Percentiles rank a stretch among this genome's conserved stretches.
Evolutionary conservation across 495 filamentous ascomycete species (phyloP).

Genomic region (Neurospora tetrasperma): DNA sequence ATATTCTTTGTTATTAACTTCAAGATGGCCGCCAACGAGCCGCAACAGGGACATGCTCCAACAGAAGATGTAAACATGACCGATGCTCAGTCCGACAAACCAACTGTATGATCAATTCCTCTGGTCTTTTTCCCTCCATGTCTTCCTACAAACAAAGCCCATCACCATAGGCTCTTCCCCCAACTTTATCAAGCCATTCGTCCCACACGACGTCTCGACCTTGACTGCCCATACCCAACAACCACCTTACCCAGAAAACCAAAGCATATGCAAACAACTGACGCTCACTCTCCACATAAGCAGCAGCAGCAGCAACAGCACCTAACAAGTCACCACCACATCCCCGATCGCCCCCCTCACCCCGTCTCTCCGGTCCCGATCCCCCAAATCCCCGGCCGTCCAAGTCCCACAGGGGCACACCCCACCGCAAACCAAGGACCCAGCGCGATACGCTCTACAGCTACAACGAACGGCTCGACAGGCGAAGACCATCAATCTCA

Average conservation of each 20-base stretch:
- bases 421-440: slow-evolving; percentile 29
- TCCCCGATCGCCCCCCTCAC: not conserved
- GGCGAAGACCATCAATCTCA: slow-evolving; percentile 9
- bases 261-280: slow-evolving; percentile 9
- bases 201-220: too few species aligned
- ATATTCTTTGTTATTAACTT: not conserved
- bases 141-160: not conserved
- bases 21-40: not conserved
- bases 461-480: slow-evolving; percentile 6
- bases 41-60: not conserved
- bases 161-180: not conserved
- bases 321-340: slow-evolving; percentile 4
- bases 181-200: too few species aligned
- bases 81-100: slow-evolving; percentile 16
- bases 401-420: slow-evolving; percentile 10
- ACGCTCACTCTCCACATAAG: slow-evolving; percentile 9
- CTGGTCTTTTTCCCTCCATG: not conserved
- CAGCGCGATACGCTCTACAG: slow-evolving; percentile 22
- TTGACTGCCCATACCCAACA: too few species aligned
- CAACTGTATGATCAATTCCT: slow-evolving; percentile 7
- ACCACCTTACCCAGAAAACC: not conserved
- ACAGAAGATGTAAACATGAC: slow-evolving; percentile 21
- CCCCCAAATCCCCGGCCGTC: slow-evolving; percentile 15
- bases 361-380: slow-evolving; percentile 10
- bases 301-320: slow-evolving; percentile 13